These are phyloP conservation scores for Leptoxyphium fumago DNA, from an alignment of 2,329 filamentous ascomycete species.

Conservation along the genomic window DNA sequence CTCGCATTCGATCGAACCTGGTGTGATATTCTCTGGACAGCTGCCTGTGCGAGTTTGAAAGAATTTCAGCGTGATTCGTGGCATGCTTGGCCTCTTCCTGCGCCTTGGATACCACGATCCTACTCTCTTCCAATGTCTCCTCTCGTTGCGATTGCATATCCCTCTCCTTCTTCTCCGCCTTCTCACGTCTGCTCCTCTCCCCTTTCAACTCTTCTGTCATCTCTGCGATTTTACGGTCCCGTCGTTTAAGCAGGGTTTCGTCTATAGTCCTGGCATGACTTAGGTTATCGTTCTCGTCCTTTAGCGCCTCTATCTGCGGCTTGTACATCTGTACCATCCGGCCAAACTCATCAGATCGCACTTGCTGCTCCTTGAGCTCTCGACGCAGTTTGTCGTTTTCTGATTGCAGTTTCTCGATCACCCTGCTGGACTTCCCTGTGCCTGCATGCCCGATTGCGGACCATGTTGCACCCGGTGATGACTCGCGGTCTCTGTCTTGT, in stretches of 20 bases:
- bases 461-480: conserved; percentile 27
- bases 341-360: conserved; percentile 51
- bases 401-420: conserved; percentile 68
- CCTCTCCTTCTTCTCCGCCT: conserved; percentile 45
- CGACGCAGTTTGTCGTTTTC: conserved; percentile 67
- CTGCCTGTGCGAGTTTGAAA: conserved; percentile 57
- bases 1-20: conserved; percentile 23
- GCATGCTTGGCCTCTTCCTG: conserved; percentile 35
- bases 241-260: conserved; percentile 53
- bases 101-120: conserved; percentile 46
- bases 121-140: conserved; percentile 43
- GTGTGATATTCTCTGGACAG: conserved; percentile 50
- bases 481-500: conserved; percentile 6
- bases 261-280: conserved; percentile 57
- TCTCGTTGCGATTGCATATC: conserved; percentile 50
- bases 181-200: conserved; percentile 47
- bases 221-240: conserved; percentile 60
- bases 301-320: conserved; percentile 55
- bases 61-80: conserved; percentile 47
- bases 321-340: conserved; percentile 52
- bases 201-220: conserved; percentile 48
- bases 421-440: conserved; percentile 58
- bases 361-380: conserved; percentile 36
- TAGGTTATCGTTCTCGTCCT: conserved; percentile 54
- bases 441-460: conserved; percentile 55